These are phyloP conservation scores for Nannochloris sp. DNA, from an alignment of 139 green algal species.

Conservation along the genomic window DNA sequence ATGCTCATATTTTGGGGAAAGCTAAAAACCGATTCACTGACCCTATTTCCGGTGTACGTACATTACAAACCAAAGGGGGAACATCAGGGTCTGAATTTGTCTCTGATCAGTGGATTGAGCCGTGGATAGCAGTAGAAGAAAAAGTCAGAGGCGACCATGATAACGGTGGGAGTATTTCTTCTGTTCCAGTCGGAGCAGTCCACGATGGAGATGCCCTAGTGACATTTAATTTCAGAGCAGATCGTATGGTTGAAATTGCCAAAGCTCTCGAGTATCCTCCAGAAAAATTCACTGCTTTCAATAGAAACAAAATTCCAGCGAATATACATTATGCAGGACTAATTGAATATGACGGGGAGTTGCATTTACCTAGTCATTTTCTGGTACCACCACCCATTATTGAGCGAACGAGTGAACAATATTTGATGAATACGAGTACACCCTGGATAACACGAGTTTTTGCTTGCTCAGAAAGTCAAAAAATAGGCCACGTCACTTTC, in stretches of 20 bases:
- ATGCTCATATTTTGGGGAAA: slow-evolving; percentile 89
- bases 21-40: slow-evolving; percentile 69
- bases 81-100: slow-evolving; percentile 50
- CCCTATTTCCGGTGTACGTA: slow-evolving; percentile 26
- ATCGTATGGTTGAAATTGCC: slow-evolving; percentile 90
- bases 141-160: too few species aligned
- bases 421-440: slow-evolving; percentile 77
- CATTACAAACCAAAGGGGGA: slow-evolving; percentile 49
- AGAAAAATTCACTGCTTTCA: slow-evolving; percentile 69
- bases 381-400: slow-evolving; percentile 83
- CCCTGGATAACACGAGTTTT: slow-evolving; percentile 70
- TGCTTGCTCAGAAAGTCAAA: slow-evolving; percentile 89
- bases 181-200: slow-evolving; percentile 81
- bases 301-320: slow-evolving; percentile 64
- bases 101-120: slow-evolving; percentile 74
- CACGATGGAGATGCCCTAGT: slow-evolving; percentile 39
- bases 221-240: slow-evolving; percentile 93
- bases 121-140: slow-evolving; percentile 84
- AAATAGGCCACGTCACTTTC: slow-evolving; percentile 66
- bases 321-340: slow-evolving; percentile 79
- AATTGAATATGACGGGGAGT: slow-evolving; percentile 97
- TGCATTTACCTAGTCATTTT: slow-evolving; percentile 88
- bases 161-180: too few species aligned
- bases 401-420: slow-evolving; percentile 45
- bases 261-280: slow-evolving; percentile 93